phyloP scores from a whole-genome alignment of 1,284 basidiomycete species.

The Phlebopus sp. region DNA sequence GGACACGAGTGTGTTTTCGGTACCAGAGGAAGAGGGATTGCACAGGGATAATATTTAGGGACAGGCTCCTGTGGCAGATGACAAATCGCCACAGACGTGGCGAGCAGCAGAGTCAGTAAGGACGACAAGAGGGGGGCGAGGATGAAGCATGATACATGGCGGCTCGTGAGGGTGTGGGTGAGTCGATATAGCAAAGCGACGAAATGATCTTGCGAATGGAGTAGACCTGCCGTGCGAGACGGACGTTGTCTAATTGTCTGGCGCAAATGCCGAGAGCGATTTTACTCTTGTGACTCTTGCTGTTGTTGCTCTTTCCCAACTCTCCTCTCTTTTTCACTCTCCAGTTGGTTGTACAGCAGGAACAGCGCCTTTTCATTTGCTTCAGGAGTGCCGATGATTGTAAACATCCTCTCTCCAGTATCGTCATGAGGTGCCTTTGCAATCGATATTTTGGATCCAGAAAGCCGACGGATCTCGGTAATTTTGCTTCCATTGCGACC shows the following conservation, averaged over 20 bases:
- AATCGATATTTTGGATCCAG: constrained; percentile 95
- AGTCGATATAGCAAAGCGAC: constrained; percentile 9
- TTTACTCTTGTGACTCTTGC: constrained; percentile 52
- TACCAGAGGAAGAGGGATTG: constrained; percentile 16
- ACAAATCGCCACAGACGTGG: constrained; percentile 11
- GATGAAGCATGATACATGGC: constrained; percentile 25
- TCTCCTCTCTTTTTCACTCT: constrained; percentile 92
- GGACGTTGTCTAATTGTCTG: neutral
- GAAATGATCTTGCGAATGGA: constrained; percentile 15
- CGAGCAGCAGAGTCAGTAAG: constrained; percentile 13
- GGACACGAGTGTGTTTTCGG: constrained; percentile 25
- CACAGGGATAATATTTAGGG: constrained; percentile 27
- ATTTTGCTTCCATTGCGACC: constrained; percentile 98
- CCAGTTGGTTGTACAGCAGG: constrained; percentile 94
- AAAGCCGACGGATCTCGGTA: constrained; percentile 95
- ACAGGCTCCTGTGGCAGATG: constrained; percentile 17
- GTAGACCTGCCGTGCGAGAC: neutral
- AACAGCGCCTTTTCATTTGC: constrained; percentile 96
- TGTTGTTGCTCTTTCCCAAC: constrained; percentile 78
- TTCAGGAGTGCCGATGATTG: constrained; percentile 95
- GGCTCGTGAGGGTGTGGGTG: constrained; percentile 7
- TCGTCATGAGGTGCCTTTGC: constrained; percentile 99
- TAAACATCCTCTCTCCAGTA: constrained; percentile 99
- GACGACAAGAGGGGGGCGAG: constrained; percentile 29
- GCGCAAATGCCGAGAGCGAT: neutral